Conservation (phyloP, 805 yeast genomes). For the Candida dajiaensis region DNA sequence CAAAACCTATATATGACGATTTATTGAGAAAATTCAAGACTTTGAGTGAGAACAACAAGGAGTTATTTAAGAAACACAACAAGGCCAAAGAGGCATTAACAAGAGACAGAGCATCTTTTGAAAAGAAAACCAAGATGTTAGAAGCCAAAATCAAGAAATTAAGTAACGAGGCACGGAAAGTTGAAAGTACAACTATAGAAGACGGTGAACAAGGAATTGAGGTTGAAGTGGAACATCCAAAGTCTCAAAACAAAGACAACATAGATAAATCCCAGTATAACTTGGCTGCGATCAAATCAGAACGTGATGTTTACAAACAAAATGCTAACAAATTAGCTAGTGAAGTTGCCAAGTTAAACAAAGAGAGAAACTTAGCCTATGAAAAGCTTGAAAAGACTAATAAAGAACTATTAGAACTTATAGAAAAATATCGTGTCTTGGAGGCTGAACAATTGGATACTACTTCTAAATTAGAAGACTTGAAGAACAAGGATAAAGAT, state of each 20-base stretch:
- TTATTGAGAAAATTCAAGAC: background rate
- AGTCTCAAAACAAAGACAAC: background rate
- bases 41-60: background rate
- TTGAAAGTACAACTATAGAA: background rate
- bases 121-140: background rate
- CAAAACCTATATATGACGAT: background rate
- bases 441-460: slow-evolving; percentile 4
- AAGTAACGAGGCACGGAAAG: background rate
- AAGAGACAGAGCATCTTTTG: background rate
- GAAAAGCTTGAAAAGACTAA: background rate
- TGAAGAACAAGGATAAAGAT: background rate
- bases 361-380: background rate
- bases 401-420: slow-evolving; percentile 2
- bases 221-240: background rate
- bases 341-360: slow-evolving; percentile 1
- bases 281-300: slow-evolving; percentile 1
- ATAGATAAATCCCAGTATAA: background rate
- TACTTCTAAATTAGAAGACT: background rate
- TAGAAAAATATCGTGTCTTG: slow-evolving; percentile 2
- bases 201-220: background rate
- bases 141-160: background rate
- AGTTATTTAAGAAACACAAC: background rate
- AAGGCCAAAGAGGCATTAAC: slow-evolving; percentile 3
- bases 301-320: slow-evolving; percentile 3
- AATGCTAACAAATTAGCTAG: background rate